Evolutionary conservation across 768 basidiomycete species (phyloP), one percentile per base, ranked within the genome.

Genomic region (Tulasnella sp.): DNA sequence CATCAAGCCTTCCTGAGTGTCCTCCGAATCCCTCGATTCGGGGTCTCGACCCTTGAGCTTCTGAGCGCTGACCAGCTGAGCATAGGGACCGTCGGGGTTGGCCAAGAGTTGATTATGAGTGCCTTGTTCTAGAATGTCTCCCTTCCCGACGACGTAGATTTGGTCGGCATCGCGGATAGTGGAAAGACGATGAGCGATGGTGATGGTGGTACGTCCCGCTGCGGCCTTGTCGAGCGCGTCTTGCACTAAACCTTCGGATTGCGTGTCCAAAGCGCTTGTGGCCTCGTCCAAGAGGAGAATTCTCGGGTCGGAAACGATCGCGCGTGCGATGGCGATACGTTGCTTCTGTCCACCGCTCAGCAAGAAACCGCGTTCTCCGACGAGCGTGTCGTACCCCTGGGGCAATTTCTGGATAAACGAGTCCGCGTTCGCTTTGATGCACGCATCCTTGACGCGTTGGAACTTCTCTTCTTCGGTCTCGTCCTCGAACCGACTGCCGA

Each of bases 241-340:
- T 86, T 96, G 96, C 0, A 97, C 96, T 80, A 96, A 89, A 80
- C 94, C 95, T 81, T 89, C 89, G 3, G 93, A 94, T 83, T 93
- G 94, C 0, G 95, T 95, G 86, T 96, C 96, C n/a, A 96, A 89
- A 48, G 95, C 96, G 82, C 91, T 92, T 1, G 95, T 96, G 20
- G 93, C 94, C 82, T 97, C 96, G 81, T 97, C 96, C 72, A 97
- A 89, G n/a, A 97, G 89, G 28, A 97, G 86, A 80, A 97, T 93
- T 44, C 82, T 88, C 86, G 86, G 86, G 77, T 86, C 83, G 0
- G 83, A 83, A 24, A 87, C 83, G 80, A 87, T 86, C 24, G 87
- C 86, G 18, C 87, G 85, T 64, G 88, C 88, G 82, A 89, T 89
- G 16, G 87, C 88, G 28, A 88, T 87, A 64, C 88, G 87, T 81